A percentile compares a stretch with the other conserved stretches of the same genome.
Evolutionary conservation across 2,329 filamentous ascomycete species (phyloP).

Genomic region (Venturia asperata): DNA sequence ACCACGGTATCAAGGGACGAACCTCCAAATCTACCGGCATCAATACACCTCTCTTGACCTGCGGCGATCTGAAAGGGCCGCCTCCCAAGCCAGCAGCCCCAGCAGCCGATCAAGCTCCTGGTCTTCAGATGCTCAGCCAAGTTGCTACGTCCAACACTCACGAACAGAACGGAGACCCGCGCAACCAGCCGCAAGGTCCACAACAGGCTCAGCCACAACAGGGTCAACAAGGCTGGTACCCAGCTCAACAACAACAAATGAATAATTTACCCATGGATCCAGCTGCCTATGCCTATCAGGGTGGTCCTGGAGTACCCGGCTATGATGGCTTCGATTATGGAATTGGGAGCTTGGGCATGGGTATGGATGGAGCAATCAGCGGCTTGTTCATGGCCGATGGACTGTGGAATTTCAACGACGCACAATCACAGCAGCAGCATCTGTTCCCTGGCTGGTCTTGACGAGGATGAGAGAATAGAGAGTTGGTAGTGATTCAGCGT

Average conservation of each 20-base stretch:
- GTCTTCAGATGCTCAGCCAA: constrained; percentile 35
- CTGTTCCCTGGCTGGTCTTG: constrained; percentile 15
- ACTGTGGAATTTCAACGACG: constrained; percentile 13
- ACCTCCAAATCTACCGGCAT: constrained; percentile 22
- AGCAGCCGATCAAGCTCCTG: constrained; percentile 21
- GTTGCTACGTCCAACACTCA: constrained; percentile 27
- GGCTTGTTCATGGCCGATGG: constrained; percentile 18
- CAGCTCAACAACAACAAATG: constrained; percentile 6
- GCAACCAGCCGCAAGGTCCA: neutral
- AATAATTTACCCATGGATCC: constrained; percentile 18
- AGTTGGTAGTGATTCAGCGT: too few relatives aligned
- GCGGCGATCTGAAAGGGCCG: constrained; percentile 2
- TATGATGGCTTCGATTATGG: constrained; percentile 20
- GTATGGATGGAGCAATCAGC: constrained; percentile 18
- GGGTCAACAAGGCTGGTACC: constrained; percentile 16
- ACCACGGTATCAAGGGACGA: constrained; percentile 19
- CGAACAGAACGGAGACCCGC: constrained; percentile 8
- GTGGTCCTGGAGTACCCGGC: neutral
- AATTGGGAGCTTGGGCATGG: constrained; percentile 1
- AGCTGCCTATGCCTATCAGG: constrained; percentile 14
- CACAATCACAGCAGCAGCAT: constrained; percentile 9
- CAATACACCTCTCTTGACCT: constrained; percentile 18
- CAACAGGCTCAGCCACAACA: constrained; percentile 13
- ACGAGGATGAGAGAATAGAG: neutral
- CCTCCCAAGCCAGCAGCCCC: constrained; percentile 4